Percentiles rank a stretch among this genome's conserved stretches.
phyloP scores from a whole-genome alignment of 2,329 filamentous ascomycete genomes.

The Hymenoscyphus scutula region DNA sequence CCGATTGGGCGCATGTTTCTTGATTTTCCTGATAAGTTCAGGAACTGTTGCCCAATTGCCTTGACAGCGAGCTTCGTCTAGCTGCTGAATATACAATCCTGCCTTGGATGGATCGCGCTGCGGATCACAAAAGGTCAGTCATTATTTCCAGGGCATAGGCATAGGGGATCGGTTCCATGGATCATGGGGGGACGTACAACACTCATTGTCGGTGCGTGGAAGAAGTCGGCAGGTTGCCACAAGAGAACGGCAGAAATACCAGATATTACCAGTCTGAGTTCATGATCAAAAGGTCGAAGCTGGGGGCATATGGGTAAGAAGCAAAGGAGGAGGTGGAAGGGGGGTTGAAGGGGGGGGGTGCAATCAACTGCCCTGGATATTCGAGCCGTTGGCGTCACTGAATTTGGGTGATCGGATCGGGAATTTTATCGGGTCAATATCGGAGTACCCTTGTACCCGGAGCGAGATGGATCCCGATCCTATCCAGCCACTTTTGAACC shows the following conservation, averaged over 20 bases:
- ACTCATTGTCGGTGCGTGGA: constrained; percentile 30
- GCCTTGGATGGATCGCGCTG: constrained; percentile 65
- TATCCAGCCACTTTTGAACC: background rate
- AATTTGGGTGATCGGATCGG: background rate
- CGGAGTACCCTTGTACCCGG: background rate
- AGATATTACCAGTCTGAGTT: background rate
- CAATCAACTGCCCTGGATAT: background rate
- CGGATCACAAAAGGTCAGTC: constrained; percentile 11
- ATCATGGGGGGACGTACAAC: constrained; percentile 11
- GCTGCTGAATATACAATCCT: constrained; percentile 72
- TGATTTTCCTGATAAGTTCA: constrained; percentile 87
- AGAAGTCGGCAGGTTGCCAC: background rate
- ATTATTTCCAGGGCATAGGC: background rate
- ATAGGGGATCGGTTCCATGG: background rate
- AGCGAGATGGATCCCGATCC: background rate
- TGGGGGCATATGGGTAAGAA: background rate
- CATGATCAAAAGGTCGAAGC: background rate
- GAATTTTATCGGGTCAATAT: background rate
- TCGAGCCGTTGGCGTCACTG: background rate
- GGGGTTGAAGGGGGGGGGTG: background rate
- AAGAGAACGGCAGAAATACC: background rate
- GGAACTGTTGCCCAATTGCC: constrained; percentile 83
- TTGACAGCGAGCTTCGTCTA: constrained; percentile 85
- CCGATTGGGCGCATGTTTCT: constrained; percentile 85
- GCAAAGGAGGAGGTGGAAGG: background rate